phyloP scores from a whole-genome alignment of 768 basidiomycete species.

The Neoboletus subvelutipes region DNA sequence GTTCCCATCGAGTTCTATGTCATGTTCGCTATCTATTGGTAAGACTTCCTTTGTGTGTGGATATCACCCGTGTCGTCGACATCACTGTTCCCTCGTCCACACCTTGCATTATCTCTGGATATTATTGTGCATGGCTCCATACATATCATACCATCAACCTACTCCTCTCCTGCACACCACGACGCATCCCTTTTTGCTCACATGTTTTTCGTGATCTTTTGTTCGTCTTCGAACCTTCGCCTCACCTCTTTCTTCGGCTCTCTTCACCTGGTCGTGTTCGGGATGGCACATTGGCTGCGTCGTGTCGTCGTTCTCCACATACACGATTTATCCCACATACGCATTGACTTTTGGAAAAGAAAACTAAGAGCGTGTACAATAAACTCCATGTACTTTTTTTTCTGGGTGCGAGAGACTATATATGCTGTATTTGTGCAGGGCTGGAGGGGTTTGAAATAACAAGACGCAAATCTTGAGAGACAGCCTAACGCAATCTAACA shows the following conservation, averaged over 20 bases:
- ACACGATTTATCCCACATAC: not conserved
- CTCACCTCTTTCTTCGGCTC: too few relatives aligned
- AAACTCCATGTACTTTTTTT: not conserved
- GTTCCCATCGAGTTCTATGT: slow-evolving; percentile 9
- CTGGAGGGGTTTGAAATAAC: not conserved
- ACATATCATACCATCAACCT: slow-evolving; percentile 32
- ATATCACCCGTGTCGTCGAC: not conserved
- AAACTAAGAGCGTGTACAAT: not conserved
- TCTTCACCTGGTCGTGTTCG: not conserved
- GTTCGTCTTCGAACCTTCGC: too few relatives aligned
- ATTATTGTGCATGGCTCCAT: slow-evolving; percentile 19
- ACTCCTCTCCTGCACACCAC: slow-evolving; percentile 11
- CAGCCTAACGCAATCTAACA: not conserved
- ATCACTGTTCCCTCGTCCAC: not conserved
- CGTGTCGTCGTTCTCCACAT: not conserved
- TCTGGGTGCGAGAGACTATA: not conserved
- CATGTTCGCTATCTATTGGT: slow-evolving; percentile 31
- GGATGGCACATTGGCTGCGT: not conserved
- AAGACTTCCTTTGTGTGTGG: not conserved
- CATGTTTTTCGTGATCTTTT: too few relatives aligned
- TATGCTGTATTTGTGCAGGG: not conserved
- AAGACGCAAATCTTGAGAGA: not conserved
- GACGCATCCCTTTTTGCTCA: not conserved
- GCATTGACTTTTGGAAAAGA: not conserved
- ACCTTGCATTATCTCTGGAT: slow-evolving; percentile 34